Base-by-base conservation (phyloP, 257 asterid genomes). In the Scutellaria minor region DNA sequence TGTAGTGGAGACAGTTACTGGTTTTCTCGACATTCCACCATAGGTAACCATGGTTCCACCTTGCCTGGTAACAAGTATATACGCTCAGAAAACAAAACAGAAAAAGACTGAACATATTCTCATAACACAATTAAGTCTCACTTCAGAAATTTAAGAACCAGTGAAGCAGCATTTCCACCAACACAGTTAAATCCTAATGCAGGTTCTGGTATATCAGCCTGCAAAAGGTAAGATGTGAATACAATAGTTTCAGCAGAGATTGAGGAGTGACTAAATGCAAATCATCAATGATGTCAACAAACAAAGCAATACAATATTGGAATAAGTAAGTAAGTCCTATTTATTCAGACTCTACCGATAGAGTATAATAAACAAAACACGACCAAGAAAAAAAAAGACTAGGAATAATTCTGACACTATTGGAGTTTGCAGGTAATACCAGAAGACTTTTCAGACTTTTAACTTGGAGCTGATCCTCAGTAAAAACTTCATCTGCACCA, bases 41-140 rank as follows among this genome's bases (percentile, higher is more conserved):
- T 95, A 95, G 14, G 99, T 92, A 66, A 92, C 99, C 99, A 95
- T 92, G 61, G 92, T 92, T 65, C 99, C 99, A 66, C 97, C 92
- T 51, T 86, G 82, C 85, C 99, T 93, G 84, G 76, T 41, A 65
- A 60, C 76, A 78, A 53, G 47, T 58, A 14, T 42, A 74, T 27
- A 54, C 64, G 64, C 47, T 67, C 58, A 65, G 50, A 10, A 47
- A 64, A 42, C 9, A 37, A 63, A 47, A 22, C 44, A 55, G 58
- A n/a, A 53, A 53, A 24, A 27, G 13, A 9, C 18, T 20, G 9
- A 71, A 64, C 57, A 64, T 44, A 58, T 27, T 31, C 37, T 6
- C 15, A 54, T 51, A 69, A 66, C 56, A 62, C 15, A 60, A 72
- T 27, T 63, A 55, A 20, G 66, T 64, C 87, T 81, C 75, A 93